phyloP scores from a whole-genome alignment of 805 yeast genomes.

The Candida odintsovae region DNA sequence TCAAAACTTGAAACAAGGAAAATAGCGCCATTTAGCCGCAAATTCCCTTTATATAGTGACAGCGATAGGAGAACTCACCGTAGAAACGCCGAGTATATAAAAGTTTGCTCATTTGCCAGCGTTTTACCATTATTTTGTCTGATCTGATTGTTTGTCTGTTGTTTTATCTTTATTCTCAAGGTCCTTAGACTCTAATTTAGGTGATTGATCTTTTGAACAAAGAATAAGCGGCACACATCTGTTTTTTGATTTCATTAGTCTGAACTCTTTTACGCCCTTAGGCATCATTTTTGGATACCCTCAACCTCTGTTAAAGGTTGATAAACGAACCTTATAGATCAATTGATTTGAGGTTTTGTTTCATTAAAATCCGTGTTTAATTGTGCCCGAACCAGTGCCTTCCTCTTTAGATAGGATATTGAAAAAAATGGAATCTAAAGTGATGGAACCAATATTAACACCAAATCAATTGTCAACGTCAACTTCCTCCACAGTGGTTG shows the following conservation, averaged over 20 bases:
- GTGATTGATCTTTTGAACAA: not conserved
- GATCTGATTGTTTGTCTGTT: not conserved
- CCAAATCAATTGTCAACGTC: not conserved
- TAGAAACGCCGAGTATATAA: not conserved
- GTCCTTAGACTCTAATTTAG: not conserved
- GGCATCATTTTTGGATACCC: not conserved
- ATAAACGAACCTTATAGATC: too few relatives aligned
- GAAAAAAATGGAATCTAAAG: not conserved
- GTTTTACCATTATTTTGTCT: not conserved
- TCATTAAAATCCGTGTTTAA: too few relatives aligned
- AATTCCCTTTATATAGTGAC: not conserved
- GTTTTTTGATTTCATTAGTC: not conserved
- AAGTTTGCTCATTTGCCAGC: not conserved
- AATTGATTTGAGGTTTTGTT: too few relatives aligned
- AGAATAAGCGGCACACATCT: not conserved
- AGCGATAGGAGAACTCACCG: not conserved
- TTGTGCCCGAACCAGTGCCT: not conserved
- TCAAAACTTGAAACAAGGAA: not conserved
- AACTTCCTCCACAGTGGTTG: not conserved
- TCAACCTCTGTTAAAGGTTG: too few relatives aligned
- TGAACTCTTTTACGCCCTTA: not conserved
- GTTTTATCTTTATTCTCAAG: not conserved
- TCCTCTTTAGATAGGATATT: too few relatives aligned
- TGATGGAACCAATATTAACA: not conserved
- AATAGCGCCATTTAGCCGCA: not conserved